Conservation (phyloP, 495 filamentous ascomycete genomes). For the Penicillium malachiteum region DNA sequence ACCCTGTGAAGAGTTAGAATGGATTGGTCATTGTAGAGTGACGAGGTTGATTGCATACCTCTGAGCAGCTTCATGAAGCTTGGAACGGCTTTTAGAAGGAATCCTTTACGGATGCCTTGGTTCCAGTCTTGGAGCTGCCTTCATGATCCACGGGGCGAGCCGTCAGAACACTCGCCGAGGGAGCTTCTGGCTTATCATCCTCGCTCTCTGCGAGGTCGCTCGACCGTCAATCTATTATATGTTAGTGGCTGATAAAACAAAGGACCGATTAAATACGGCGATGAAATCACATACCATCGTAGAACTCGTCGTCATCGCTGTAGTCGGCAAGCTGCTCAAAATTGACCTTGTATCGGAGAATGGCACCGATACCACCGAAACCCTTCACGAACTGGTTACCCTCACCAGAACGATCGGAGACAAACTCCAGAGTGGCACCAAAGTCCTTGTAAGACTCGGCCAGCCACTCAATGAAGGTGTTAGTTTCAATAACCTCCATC, state of each 20-base stretch:
- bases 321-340: conserved; percentile 97
- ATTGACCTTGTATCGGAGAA: conserved; percentile 99
- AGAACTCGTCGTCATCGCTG: conserved; percentile 97
- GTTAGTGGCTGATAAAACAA: conserved; percentile 13
- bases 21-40: background rate
- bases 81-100: conserved; percentile 30
- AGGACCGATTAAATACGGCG: background rate
- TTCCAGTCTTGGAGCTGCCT: conserved; percentile 36
- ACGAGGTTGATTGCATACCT: conserved; percentile 25
- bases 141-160: conserved; percentile 49
- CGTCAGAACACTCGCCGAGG: conserved; percentile 61
- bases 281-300: conserved; percentile 67
- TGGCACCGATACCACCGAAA: conserved; percentile 95
- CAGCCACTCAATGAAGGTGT: conserved; percentile 96
- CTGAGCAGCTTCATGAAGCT: conserved; percentile 38
- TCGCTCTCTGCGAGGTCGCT: conserved; percentile 86
- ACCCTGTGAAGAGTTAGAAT: conserved; percentile 27
- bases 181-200: conserved; percentile 75
- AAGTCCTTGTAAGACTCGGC: conserved; percentile 98
- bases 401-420: conserved; percentile 93
- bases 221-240: conserved; percentile 82
- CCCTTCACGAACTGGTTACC: conserved; percentile 99
- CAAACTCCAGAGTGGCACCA: conserved; percentile 94
- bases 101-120: conserved; percentile 35
- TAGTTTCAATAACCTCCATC: conserved; percentile 86